Evolutionary conservation across 2,329 filamentous ascomycete genomes (phyloP).

Genomic region (Myotisia sp.): DNA sequence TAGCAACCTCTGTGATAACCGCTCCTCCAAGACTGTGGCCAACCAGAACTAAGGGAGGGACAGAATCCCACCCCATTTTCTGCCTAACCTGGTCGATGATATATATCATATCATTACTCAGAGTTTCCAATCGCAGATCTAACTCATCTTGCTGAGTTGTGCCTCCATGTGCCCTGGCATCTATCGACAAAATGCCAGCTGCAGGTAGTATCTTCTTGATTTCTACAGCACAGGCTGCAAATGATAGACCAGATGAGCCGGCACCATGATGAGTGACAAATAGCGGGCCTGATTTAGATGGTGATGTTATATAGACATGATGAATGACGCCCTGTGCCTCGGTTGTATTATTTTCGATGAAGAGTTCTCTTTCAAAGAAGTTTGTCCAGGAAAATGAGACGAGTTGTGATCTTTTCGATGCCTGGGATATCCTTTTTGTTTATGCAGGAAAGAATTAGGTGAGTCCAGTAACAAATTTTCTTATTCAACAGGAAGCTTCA

Average conservation of each 20-base stretch:
- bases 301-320: constrained; percentile 80
- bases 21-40: constrained; percentile 90
- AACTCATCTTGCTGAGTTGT: constrained; percentile 37
- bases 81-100: constrained; percentile 53
- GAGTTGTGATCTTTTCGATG: constrained; percentile 6
- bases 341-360: constrained; percentile 36
- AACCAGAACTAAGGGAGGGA: constrained; percentile 67
- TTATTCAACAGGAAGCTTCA: too few relatives aligned
- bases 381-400: constrained; percentile 70
- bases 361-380: constrained; percentile 82
- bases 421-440: too few relatives aligned
- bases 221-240: constrained; percentile 65
- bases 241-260: constrained; percentile 83
- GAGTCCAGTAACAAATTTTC: too few relatives aligned
- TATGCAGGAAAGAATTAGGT: constrained; percentile 6
- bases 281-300: constrained; percentile 56
- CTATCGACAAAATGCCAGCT: constrained; percentile 70
- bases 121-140: constrained; percentile 58
- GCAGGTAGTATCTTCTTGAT: constrained; percentile 62
- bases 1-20: constrained; percentile 72
- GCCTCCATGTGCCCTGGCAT: constrained; percentile 75
- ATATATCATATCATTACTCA: constrained; percentile 57
- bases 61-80: constrained; percentile 55
- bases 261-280: constrained; percentile 93
- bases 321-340: constrained; percentile 45